Base-by-base conservation (phyloP, 2,329 filamentous ascomycete genomes). In the Capronia americana region DNA sequence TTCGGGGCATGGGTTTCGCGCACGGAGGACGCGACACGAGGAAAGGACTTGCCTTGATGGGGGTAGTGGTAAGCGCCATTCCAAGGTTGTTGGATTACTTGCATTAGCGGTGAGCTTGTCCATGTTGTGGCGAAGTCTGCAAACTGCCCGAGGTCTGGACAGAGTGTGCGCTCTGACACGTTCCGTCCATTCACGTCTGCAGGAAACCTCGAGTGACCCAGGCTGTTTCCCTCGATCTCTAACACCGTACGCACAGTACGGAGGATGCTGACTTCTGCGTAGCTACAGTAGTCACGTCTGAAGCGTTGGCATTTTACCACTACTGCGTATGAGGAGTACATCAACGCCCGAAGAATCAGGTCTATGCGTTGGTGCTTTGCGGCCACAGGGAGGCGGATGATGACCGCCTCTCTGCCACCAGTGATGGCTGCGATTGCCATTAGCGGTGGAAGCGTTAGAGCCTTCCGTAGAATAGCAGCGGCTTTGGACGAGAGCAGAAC, bases 101-200 rank as follows among this genome's bases (percentile, higher is more conserved):
- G 65, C 68, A 68, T 70, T 61, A 66, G 63, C 34, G 55, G 34
- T 61, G 62, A 61, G 65, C 68, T 65, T 67, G 59, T 67, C 24
- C n/a, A 30, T 38, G 44, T 28, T 23, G 63, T 59, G 38, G 28
- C 57, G 48, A 38, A 41, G 28, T 61, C 59, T 26, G 59, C 64
- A 63, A 66, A 55, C 53, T n/a, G 38, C 28, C 28, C 32, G 6
- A 50, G 14, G 14, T 23, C 5, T 30, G 48, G 44, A 24, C 28
- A 55, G 38, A 46, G 57, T 59, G 59, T 58, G 60, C n/a, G 63
- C 63, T 63, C 63, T 65, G 55, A 55, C 54, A 50, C 12, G 51
- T 54, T 26, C 24, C 46, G n/a, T 24, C 12, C 46, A 26, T 50
- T 50, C 46, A 50, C n/a, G n/a, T 20, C 46, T 10, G 46, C 46